phyloP scores from a whole-genome alignment of 2,329 filamentous ascomycete genomes.

The Didymella pomorum region DNA sequence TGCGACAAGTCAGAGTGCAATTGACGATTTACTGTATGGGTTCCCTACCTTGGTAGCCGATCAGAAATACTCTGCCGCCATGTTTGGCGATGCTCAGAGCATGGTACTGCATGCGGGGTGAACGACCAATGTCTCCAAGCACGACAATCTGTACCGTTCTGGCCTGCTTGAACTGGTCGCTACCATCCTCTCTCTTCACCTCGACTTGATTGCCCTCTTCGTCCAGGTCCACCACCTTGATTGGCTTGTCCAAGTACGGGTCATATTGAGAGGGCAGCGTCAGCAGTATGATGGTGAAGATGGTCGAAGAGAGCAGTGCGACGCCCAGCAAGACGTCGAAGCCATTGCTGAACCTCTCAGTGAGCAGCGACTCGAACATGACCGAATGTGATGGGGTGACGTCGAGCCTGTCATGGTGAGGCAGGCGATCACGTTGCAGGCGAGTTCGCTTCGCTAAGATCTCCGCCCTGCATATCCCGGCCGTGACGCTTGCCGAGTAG shows the following conservation, averaged over 20 bases:
- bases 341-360: constrained; percentile 31
- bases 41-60: constrained; percentile 80
- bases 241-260: constrained; percentile 46
- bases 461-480: constrained; percentile 14
- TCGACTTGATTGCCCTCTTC: constrained; percentile 36
- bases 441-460: constrained; percentile 21
- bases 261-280: constrained; percentile 63
- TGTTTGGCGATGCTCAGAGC: constrained; percentile 88
- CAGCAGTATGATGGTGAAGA: constrained; percentile 60
- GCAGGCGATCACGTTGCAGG: constrained; percentile 25
- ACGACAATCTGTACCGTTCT: constrained; percentile 82
- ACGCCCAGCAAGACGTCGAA: constrained; percentile 52
- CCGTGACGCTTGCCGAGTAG: constrained; percentile 14
- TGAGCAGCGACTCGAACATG: constrained; percentile 47
- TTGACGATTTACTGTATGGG: neutral
- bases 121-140: constrained; percentile 92
- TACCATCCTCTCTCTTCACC: constrained; percentile 32
- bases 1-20: constrained; percentile 36
- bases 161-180: constrained; percentile 45
- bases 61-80: constrained; percentile 79
- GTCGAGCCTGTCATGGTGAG: constrained; percentile 27
- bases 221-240: constrained; percentile 27
- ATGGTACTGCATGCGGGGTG: constrained; percentile 98
- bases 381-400: constrained; percentile 19
- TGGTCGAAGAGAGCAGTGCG: constrained; percentile 54